Evolutionary conservation across 345 rosid species (phyloP), one percentile per base, ranked within the genome.

Genomic region (Dimocarpus longan): DNA sequence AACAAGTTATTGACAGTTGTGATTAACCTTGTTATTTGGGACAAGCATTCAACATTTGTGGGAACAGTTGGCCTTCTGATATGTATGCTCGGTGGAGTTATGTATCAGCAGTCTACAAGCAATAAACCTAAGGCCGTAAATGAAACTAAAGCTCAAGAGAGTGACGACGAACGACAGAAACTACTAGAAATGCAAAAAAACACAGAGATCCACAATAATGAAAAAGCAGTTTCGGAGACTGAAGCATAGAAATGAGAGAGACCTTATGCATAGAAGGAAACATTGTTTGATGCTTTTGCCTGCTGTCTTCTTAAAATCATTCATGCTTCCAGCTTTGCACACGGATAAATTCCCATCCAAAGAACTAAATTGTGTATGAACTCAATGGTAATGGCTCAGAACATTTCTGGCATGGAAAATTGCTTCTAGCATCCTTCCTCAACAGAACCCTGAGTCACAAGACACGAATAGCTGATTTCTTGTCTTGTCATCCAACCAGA

Each of bases 1-100:
- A 96, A 94, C 83, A 96, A 96, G 92, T 80, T 94, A 10, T 68
- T 96, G 87, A 96, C 99, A 0, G 98, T 94, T 66, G 90, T 93
- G 82, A 93, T 96, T 71, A 96, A 96, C 86, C 79, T 91, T 74
- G 68, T 91, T 15, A 85, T 96, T 10, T 96, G 99, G 99, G 99
- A 96, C 86, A 94, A 94, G 78, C 99, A 96, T 85, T 93, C 98
- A 1, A 89, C 92, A 37, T 75, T 88, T 63, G 84, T 91, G 21
- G 98, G 99, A 21, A 96, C 99, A 0, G 79, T 91, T 32, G 99
- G 98, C 39, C 91, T 96, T 54, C 87, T 96, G 88, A 87, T 96
- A 73, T 94, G 99, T 84, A 93, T 96, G 94, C 13, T 84, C 32
- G 98, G 99, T 50, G 99, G 99, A 12, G 83, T 94, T 70, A 80